phyloP scores from a whole-genome alignment of 2,329 filamentous ascomycete species.

The Bipolaris bicolor region DNA sequence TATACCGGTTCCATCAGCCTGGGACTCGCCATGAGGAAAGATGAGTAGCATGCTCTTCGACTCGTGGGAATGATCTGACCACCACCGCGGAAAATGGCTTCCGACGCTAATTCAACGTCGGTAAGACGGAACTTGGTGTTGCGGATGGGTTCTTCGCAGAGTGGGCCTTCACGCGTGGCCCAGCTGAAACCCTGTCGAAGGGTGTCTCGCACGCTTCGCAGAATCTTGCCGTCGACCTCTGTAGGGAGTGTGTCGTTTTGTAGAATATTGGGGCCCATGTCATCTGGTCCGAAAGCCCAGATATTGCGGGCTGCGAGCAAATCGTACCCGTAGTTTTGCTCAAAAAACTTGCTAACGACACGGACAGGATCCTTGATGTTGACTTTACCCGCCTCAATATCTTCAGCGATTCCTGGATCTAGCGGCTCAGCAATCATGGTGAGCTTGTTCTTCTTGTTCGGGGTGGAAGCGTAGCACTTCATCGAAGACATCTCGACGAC shows the following conservation, averaged over 20 bases:
- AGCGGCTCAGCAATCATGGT: constrained; percentile 98
- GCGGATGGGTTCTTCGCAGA: constrained; percentile 98
- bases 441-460: constrained; percentile 99
- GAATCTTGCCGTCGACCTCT: constrained; percentile 90
- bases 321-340: constrained; percentile 97
- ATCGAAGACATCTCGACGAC: constrained; percentile 97
- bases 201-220: constrained; percentile 86
- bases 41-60: constrained; percentile 89
- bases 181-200: constrained; percentile 96
- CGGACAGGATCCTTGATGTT: constrained; percentile 91
- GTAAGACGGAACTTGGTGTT: constrained; percentile 98
- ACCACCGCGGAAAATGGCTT: constrained; percentile 93
- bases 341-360: constrained; percentile 95
- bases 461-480: constrained; percentile 96
- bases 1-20: constrained; percentile 97
- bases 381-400: constrained; percentile 90
- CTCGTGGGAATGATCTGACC: constrained; percentile 97
- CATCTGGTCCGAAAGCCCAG: constrained; percentile 97
- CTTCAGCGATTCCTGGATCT: constrained; percentile 90
- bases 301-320: constrained; percentile 92
- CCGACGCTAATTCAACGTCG: constrained; percentile 81
- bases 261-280: constrained; percentile 91
- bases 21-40: constrained; percentile 95
- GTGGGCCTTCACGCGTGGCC: constrained; percentile 91
- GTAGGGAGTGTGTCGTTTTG: constrained; percentile 95